Evolutionary conservation across 2,329 filamentous ascomycete genomes (phyloP).

Genomic region (Fusarium citri): DNA sequence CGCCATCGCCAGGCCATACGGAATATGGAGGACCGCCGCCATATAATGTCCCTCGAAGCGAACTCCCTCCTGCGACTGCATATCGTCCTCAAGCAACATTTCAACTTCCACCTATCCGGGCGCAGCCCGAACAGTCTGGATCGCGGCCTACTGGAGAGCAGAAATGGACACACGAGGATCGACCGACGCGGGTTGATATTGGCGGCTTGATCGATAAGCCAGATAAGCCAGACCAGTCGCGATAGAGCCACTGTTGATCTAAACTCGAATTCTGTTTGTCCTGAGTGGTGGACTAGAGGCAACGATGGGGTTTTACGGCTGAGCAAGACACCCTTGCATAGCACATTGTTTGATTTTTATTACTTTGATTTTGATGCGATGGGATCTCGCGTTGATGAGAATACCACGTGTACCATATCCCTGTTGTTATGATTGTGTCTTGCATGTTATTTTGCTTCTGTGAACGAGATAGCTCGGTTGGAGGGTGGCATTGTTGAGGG

Average conservation of each 20-base stretch:
- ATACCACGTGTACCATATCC: conserved; percentile 25
- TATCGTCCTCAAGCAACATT: conserved; percentile 52
- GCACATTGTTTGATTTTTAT: conserved; percentile 35
- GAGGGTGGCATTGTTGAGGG: conserved; percentile 16
- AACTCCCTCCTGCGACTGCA: conserved; percentile 54
- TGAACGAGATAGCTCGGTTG: conserved; percentile 10
- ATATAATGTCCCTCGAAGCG: conserved; percentile 66
- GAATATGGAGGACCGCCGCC: conserved; percentile 61
- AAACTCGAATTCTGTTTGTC: conserved; percentile 8
- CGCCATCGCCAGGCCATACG: conserved; percentile 56
- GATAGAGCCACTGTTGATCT: conserved; percentile 37
- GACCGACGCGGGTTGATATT: conserved; percentile 68
- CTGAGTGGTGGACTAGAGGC: conserved; percentile 40
- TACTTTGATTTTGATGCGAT: conserved; percentile 19
- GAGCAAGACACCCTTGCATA: not conserved
- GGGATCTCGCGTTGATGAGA: conserved; percentile 6
- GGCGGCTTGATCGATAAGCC: conserved; percentile 71
- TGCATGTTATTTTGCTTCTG: conserved; percentile 22
- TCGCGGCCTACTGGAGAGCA: conserved; percentile 28
- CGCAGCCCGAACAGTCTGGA: conserved; percentile 49
- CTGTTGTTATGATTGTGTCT: conserved; percentile 11
- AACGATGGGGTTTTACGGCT: not conserved
- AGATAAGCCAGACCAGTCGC: conserved; percentile 51
- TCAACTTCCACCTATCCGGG: conserved; percentile 63
- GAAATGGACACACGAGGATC: conserved; percentile 60